A percentile compares a stretch with the other conserved stretches of the same genome.
These are phyloP conservation scores for Cynanchum wilfordii DNA, from an alignment of 257 asterid genomes.

Conservation along the genomic window DNA sequence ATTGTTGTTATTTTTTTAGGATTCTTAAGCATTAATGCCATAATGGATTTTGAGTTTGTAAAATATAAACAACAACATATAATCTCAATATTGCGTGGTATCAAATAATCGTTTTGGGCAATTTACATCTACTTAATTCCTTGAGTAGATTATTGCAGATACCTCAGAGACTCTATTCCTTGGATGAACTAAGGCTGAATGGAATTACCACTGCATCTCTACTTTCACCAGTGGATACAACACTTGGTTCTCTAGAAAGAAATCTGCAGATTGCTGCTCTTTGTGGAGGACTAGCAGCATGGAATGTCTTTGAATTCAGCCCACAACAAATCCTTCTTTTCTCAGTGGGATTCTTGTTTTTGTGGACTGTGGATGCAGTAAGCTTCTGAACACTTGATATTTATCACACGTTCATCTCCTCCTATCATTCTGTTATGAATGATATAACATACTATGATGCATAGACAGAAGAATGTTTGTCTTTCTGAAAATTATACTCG, in stretches of 20 bases:
- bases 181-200: conserved; percentile 82
- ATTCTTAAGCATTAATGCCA: too few relatives aligned
- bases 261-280: conserved; percentile 63
- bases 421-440: neutral
- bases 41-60: too few relatives aligned
- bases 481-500: neutral
- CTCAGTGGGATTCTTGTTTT: conserved; percentile 64
- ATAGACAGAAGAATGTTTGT: neutral
- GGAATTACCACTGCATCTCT: conserved; percentile 74
- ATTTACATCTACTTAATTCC: conserved; percentile 12
- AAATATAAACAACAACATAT: too few relatives aligned
- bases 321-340: conserved; percentile 54
- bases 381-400: conserved; percentile 2
- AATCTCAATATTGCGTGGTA: too few relatives aligned
- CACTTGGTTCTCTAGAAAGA: conserved; percentile 69
- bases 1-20: too few relatives aligned
- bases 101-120: neutral
- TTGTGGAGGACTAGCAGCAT: conserved; percentile 65
- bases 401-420: neutral
- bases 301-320: conserved; percentile 47
- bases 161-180: conserved; percentile 89
- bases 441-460: neutral
- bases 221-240: conserved; percentile 73
- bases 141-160: conserved; percentile 54
- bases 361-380: conserved; percentile 90